Conservation (phyloP, 2,329 filamentous ascomycete species). For the Talaromyces sp. region DNA sequence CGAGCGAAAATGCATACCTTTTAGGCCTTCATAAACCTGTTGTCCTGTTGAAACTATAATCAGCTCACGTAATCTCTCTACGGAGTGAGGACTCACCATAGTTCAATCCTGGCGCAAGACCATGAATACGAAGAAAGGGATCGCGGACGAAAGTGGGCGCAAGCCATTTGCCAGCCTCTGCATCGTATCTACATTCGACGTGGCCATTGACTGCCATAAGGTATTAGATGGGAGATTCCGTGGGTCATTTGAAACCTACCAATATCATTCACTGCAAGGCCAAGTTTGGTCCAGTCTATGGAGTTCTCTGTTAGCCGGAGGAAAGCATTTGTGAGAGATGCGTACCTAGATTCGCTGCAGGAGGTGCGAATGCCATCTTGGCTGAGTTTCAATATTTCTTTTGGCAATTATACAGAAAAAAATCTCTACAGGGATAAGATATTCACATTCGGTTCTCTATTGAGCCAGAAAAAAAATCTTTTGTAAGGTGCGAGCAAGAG, state of each 20-base stretch:
- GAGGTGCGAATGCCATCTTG: neutral
- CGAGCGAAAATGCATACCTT: conserved; percentile 24
- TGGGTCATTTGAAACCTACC: neutral
- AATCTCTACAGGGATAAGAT: neutral
- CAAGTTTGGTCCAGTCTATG: neutral
- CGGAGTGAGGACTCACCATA: too few species aligned
- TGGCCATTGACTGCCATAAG: conserved; percentile 48
- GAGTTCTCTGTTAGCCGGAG: neutral
- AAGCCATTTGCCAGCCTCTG: too few species aligned
- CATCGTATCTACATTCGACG: too few species aligned
- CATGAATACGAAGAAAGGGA: too few species aligned
- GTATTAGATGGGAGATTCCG: neutral
- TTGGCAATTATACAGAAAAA: neutral
- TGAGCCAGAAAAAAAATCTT: neutral
- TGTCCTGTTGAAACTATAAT: neutral
- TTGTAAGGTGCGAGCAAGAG: neutral
- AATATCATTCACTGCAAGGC: neutral
- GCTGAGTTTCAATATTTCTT: neutral
- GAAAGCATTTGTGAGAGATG: neutral
- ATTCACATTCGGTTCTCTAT: neutral
- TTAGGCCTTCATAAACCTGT: conserved; percentile 55
- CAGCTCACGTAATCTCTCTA: too few species aligned
- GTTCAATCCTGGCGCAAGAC: too few species aligned
- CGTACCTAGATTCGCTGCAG: neutral
- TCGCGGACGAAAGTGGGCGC: too few species aligned